Evolutionary conservation across 1,284 basidiomycete genomes (phyloP), one percentile per base, ranked within the genome.

Genomic region (Trichosporon sp.): DNA sequence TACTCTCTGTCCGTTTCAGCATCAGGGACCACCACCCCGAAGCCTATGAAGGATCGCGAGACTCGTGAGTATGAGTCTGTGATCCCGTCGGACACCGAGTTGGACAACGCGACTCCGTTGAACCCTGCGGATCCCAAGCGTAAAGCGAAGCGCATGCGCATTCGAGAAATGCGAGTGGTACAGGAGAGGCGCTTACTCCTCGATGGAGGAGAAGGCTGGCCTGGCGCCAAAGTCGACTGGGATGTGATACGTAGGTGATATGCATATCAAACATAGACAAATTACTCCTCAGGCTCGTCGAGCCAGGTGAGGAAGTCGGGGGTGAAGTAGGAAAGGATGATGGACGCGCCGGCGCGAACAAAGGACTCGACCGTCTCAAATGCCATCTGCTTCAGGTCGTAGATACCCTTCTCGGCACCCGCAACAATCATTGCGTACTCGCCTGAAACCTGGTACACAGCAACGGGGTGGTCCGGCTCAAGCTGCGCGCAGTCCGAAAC

Each of bases 381-480:
- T 3, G 95, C 97, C 93, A 98, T 95, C 31, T 89, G 88, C 73
- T 88, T 90, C 70, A 99, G 85, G 71, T 93, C 92, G 80, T 97
- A 99, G 15, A 99, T 91, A 11, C 96, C 96, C 3, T 94, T 93
- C 15, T 87, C 86, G 6, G 97, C 96, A 32, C 95, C 96, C 0
- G 97, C 96, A 68, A 92, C 90, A 31, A 99, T 86, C 94, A 98
- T 98, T 3, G 96, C 94, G 77, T 92, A 99, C 83, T 99, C 97
- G 11, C 97, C 97, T 68, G 92, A 94, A 64, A 98, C 95, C 84
- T 95, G 93, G 83, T 99, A 99, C 77, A 92, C 93, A 0, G 97
- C 97, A 29, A 96, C 86, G 1, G 95, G 95, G 76, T 93, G 90
- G 80, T 97, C 90, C 0, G 89, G 89, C 1, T 92, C 91, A 53